phyloP scores from a whole-genome alignment of 345 rosid species.

The Cardamine chenopodiifolia region DNA sequence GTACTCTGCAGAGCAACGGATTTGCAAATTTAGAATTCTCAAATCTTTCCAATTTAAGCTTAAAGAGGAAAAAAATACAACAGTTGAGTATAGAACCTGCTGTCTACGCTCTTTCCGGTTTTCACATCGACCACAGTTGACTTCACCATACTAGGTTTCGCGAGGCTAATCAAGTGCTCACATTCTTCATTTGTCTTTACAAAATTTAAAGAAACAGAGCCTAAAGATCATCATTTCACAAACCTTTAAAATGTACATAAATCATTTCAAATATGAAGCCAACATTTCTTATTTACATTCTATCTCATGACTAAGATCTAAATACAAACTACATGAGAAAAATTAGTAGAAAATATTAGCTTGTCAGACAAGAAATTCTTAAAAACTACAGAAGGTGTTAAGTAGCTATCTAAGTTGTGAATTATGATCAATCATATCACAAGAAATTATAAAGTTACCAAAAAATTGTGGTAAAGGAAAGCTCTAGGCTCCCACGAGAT shows the following conservation, averaged over 20 bases:
- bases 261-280: not conserved
- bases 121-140: conserved; percentile 69
- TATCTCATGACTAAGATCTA: not conserved
- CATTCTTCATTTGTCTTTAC: conserved; percentile 70
- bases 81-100: conserved; percentile 51
- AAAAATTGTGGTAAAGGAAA: conserved; percentile 75
- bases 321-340: not conserved
- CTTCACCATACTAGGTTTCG: conserved; percentile 75
- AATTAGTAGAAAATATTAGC: not conserved
- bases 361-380: conserved; percentile 11
- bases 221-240: not conserved
- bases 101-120: conserved; percentile 78
- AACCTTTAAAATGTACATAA: not conserved
- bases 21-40: not conserved
- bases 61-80: not conserved
- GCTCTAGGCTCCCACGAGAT: conserved; percentile 98
- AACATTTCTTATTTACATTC: not conserved
- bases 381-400: not conserved
- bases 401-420: not conserved
- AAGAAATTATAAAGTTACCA: conserved; percentile 50
- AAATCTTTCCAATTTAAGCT: not conserved
- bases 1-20: conserved; percentile 46
- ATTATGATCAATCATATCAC: not conserved
- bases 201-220: conserved; percentile 15
- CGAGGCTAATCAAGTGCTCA: conserved; percentile 69